phyloP scores from a whole-genome alignment of 495 filamentous ascomycete species.

The Daldinia bambusicola region DNA sequence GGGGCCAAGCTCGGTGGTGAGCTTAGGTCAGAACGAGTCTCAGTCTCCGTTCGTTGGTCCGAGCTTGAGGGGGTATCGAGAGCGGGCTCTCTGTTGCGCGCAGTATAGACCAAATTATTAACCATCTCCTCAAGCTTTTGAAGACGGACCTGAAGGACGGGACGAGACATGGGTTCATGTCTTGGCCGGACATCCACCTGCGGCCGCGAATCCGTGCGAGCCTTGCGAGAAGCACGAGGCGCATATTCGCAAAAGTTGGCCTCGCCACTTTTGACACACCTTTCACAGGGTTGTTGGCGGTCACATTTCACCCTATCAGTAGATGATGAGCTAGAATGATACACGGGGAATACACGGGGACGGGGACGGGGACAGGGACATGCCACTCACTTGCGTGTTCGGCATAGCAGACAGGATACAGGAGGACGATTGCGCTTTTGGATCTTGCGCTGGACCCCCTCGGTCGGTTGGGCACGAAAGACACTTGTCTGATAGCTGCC shows the following conservation, averaged over 20 bases:
- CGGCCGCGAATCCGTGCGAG: conserved; percentile 40
- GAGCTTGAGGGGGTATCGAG: conserved; percentile 40
- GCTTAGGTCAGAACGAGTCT: conserved; percentile 39
- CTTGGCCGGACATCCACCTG: conserved; percentile 41
- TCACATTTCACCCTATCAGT: conserved; percentile 57
- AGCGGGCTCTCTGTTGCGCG: conserved; percentile 31
- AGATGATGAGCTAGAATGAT: conserved; percentile 28
- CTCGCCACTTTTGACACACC: conserved; percentile 56
- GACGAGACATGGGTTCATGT: conserved; percentile 44
- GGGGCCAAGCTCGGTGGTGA: conserved; percentile 36
- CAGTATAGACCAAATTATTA: conserved; percentile 50
- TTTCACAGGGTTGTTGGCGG: conserved; percentile 55
- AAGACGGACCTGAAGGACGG: conserved; percentile 57
- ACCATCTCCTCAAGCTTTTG: conserved; percentile 62
- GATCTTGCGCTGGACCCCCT: conserved; percentile 46
- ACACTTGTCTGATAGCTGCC: conserved; percentile 49
- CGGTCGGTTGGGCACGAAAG: conserved; percentile 50
- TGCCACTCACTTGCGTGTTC: conserved; percentile 53
- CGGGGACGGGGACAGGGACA: conserved; percentile 10
- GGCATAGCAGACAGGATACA: conserved; percentile 55
- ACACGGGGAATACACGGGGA: background rate
- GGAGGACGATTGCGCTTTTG: conserved; percentile 55
- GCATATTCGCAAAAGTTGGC: conserved; percentile 56
- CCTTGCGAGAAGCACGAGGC: conserved; percentile 49
- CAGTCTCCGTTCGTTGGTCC: conserved; percentile 38